Evolutionary conservation across 495 filamentous ascomycete species (phyloP), one percentile per base, ranked within the genome.

Genomic region (Thozetella sp.): DNA sequence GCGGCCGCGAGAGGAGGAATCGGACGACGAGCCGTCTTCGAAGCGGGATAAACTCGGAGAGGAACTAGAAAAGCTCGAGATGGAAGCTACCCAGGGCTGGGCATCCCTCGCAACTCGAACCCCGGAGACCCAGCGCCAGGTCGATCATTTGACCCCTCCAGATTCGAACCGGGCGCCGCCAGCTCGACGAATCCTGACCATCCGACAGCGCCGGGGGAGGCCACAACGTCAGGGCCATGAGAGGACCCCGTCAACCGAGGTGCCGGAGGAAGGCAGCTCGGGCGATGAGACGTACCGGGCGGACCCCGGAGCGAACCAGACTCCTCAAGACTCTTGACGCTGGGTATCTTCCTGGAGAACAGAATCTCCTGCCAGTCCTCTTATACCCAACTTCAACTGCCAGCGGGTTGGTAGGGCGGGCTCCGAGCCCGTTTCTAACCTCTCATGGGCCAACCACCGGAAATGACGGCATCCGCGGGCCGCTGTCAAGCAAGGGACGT

Each of bases 41-140:
- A 72, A 71, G 51, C 55, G 70, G 46, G 70, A 72, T 37, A 68
- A 54, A 25, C 65, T 69, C 25, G 59, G 51, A 2, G 68, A 71
- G 46, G 70, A 70, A 40, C 53, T 72, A 10, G 63, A 67, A 3
- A 45, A 56, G 11, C 59, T 70, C 43, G 43, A 37, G 17, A 37
- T 37, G 30, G 30, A 37, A 37, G 30, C 30, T 9, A 9, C 30
- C 30, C 30, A 17, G 17, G 30, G 17, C 6, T 37, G 9, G 17
- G 6, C 30, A 6, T 37, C 30, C 30, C 17, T 37, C 43, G 4
- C 43, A n/a, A 48, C 43, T 3, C 4, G 11, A 4, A 48, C 43
- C n/a, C 43, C 43, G n/a, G 43, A 48, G 20, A 10, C 43, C 43
- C 43, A n/a, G 43, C 43, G 43, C 10, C 43, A 48, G 43, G 11